These are phyloP conservation scores for Aurantiochytrium sp. DNA, from an alignment of 108 stramenopile genomes.

Conservation along the genomic window DNA sequence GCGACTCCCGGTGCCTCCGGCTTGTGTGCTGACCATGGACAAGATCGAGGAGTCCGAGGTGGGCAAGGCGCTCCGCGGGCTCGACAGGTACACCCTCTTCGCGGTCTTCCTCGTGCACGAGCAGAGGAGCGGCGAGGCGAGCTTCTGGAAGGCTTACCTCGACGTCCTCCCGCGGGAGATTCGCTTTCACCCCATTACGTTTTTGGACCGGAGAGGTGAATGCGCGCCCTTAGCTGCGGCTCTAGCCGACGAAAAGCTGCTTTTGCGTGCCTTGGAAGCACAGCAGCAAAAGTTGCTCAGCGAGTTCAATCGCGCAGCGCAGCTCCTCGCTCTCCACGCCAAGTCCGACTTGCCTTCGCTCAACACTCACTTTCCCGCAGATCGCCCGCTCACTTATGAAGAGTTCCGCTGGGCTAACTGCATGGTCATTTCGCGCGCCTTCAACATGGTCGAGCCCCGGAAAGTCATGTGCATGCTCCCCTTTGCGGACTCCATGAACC, in stretches of 20 bases:
- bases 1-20: not conserved
- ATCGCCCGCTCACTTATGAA: not conserved
- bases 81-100: not conserved
- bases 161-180: not conserved
- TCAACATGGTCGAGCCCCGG: not conserved
- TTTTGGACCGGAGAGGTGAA: not conserved
- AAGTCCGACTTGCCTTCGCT: not conserved
- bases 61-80: not conserved
- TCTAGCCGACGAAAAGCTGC: not conserved
- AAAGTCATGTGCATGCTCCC: conserved; percentile 28
- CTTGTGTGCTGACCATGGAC: not conserved
- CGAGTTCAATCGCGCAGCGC: not conserved
- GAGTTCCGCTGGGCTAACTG: not conserved
- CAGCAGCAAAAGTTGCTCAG: not conserved
- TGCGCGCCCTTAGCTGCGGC: not conserved
- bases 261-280: not conserved
- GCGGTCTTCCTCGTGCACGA: not conserved
- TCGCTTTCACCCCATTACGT: not conserved
- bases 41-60: not conserved
- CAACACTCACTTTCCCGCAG: not conserved
- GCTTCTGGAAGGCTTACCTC: not conserved
- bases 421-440: conserved; percentile 24
- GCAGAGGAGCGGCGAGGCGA: not conserved
- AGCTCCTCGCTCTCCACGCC: not conserved
- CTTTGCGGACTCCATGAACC: conserved; percentile 21